Evolutionary conservation across 169 alveolate species (phyloP), one percentile per base, ranked within the genome.

Genomic region (Babesia caballi): DNA sequence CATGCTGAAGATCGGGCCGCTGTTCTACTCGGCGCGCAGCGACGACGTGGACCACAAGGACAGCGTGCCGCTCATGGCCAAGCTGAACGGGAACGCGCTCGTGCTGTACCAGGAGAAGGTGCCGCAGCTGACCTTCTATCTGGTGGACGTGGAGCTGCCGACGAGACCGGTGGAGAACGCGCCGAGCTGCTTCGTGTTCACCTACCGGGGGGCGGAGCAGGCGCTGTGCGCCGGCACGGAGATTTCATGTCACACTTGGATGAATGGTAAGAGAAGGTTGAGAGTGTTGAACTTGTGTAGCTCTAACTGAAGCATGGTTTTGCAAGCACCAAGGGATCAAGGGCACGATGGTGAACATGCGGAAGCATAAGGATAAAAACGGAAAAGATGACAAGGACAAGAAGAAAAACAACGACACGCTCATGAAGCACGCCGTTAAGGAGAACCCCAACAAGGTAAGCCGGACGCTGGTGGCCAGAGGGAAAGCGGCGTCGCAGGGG

Each of bases 271-370:
- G 85, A 17, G 7, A 5, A 12, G n/a, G 8, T 25, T 0, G 0
- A 21, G 28, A 7, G 8, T n/a, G 7, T 40, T 11, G 12, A 28
- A 23, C 27, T 25, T 15, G 15, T 30, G 40, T 44, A 76, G 85
- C 85, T n/a, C 54, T 76, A 11, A 63, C 65, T 0, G 85, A 76
- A 32, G 85, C 85, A 12, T 76, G 85, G 85, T 76, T 76, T 46
- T 76, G 85, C 73, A 59, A 58, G 21, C 66, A 76, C 68, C 50
- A 49, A 42, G 85, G 85, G 0, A 65, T 76, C 27, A 65, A 53
- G 57, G 85, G 85, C 1, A 56, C 47, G 15, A 56, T 76, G 58
- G 68, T 66, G 25, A 66, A 38, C 56, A 49, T 35, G 61, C 36
- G 40, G 19, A 23, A 19, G n/a, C 9, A 23, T 30, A 32, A 56